These are phyloP conservation scores for Osmanthus fragrans DNA, from an alignment of 257 asterid species.

Conservation along the genomic window DNA sequence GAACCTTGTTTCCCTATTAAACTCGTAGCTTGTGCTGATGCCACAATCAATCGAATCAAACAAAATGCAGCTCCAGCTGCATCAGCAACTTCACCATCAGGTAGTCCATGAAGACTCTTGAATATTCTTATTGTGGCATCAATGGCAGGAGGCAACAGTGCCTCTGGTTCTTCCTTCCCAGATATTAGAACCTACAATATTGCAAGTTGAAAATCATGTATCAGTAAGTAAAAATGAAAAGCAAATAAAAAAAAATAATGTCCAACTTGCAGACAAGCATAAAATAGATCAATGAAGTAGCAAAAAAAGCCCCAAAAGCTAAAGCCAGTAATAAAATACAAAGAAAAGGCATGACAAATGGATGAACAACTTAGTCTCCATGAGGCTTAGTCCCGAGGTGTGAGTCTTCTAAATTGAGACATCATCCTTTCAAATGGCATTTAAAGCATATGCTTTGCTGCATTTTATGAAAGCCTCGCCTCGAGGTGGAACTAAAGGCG, in stretches of 20 bases:
- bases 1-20: slow-evolving; percentile 78
- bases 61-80: slow-evolving; percentile 53
- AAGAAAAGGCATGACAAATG: neutral
- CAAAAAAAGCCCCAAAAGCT: too few species aligned
- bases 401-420: neutral
- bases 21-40: slow-evolving; percentile 68
- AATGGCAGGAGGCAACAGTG: slow-evolving; percentile 71
- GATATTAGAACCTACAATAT: slow-evolving; percentile 62
- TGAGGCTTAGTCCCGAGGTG: neutral
- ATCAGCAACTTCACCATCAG: slow-evolving; percentile 39
- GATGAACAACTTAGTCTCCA: neutral
- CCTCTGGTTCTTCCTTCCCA: slow-evolving; percentile 80
- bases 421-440: neutral
- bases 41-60: slow-evolving; percentile 56
- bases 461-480: neutral
- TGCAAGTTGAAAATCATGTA: slow-evolving; percentile 7
- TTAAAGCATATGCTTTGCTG: neutral
- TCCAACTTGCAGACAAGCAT: too few species aligned
- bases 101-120: slow-evolving; percentile 58
- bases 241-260: too few species aligned
- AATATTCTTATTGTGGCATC: slow-evolving; percentile 65
- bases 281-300: too few species aligned
- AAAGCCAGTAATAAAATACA: neutral
- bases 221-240: neutral
- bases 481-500: neutral